These are phyloP conservation scores for Tolypocladium paradoxum DNA, from an alignment of 2,329 filamentous ascomycete genomes.

Conservation along the genomic window DNA sequence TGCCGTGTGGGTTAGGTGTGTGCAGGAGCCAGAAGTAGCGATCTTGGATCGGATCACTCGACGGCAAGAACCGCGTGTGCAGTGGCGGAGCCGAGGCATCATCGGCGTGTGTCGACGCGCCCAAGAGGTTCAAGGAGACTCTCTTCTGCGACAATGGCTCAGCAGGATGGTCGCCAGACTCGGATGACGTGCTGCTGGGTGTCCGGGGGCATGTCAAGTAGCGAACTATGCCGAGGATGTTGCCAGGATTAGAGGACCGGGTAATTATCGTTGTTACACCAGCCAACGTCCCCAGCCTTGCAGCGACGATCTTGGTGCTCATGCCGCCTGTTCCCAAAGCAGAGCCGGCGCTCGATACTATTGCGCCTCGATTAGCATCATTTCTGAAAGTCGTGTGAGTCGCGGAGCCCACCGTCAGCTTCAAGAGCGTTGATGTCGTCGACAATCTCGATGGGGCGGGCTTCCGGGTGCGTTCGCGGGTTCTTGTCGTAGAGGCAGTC, in stretches of 20 bases:
- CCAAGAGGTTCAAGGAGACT: constrained; percentile 28
- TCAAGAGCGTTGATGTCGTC: constrained; percentile 75
- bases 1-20: constrained; percentile 81
- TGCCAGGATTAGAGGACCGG: constrained; percentile 83
- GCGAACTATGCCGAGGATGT: constrained; percentile 76
- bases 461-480: constrained; percentile 73
- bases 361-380: constrained; percentile 28
- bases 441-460: constrained; percentile 82
- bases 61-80: constrained; percentile 88
- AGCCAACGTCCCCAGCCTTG: constrained; percentile 81
- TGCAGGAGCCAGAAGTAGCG: constrained; percentile 96
- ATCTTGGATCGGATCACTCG: constrained; percentile 74
- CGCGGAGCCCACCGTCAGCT: constrained; percentile 54
- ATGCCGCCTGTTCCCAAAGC: constrained; percentile 89
- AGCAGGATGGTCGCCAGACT: constrained; percentile 16
- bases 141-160: constrained; percentile 28
- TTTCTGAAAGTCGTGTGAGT: too few species aligned
- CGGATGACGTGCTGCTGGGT: constrained; percentile 2
- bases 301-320: constrained; percentile 94
- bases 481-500: constrained; percentile 97
- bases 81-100: constrained; percentile 36
- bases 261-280: constrained; percentile 96
- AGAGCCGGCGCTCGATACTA: constrained; percentile 84
- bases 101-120: constrained; percentile 9
- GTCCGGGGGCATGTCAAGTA: constrained; percentile 50